Base-by-base conservation (phyloP, 805 yeast genomes). In the Metschnikowia matae region DNA sequence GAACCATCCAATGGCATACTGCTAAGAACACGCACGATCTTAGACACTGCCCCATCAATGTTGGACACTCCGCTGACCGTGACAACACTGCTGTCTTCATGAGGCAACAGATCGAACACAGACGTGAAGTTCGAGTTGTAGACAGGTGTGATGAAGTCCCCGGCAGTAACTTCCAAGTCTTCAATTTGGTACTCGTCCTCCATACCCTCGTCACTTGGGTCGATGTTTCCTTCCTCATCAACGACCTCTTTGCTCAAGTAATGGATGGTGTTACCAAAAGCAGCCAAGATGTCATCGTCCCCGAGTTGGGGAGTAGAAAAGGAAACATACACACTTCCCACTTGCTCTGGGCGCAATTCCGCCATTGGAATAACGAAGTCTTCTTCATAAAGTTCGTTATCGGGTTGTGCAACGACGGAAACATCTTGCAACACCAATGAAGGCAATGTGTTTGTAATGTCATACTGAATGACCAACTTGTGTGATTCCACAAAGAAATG, bases 101-200 rank as follows among this genome's bases (percentile, higher is more conserved):
- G 65, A 8, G 79, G 73, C 55, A 91, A 75, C 67, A 83, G 89
- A 60, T 88, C 96, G 75, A 85, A 89, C 36, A 80, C 72, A 40
- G 79, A 74, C 6, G 85, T 80, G 65, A 90, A 90, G 69, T 84
- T 81, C 40, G 94, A 89, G 54, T 85, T 80, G 65, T 81, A 89
- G 21, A 89, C 75, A 47, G 96, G 96, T 48, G 74, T 69, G 51
- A 89, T 76, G 69, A 83, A 92, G 66, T 90, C 97, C 35, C 96
- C 96, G 8, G 94, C 83, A 6, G 70, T 70, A 49, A 92, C 65
- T 51, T 80, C 82, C 61, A 90, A 74, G 51, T 85, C 86, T 68
- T 89, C 97, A 57, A 94, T 81, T 65, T 85, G 94, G 69, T 92
- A 94, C 69, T 91, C 96, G 68, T 94, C 98, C 57, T 86, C 87